Base-by-base conservation (phyloP, 345 rosid genomes). In the Citrus reticulata region DNA sequence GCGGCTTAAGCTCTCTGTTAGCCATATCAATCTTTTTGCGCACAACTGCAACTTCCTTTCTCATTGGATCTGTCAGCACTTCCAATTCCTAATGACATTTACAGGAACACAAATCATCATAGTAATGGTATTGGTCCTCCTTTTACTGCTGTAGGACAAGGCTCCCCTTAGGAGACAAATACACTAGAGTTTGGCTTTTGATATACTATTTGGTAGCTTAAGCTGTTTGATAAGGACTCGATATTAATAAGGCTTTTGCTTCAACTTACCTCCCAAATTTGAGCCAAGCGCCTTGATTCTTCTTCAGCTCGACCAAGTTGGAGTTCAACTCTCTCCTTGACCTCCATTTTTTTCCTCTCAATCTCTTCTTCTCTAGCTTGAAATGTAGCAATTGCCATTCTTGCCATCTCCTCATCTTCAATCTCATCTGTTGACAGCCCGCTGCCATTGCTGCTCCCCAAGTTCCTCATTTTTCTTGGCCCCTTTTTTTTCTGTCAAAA, bases 321-420 rank as follows among this genome's bases (percentile, higher is more conserved):
- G 67, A 85, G 89, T 79, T 91, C 90, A 68, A 93, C 93, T 82
- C 82, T 90, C 82, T 88, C 95, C 76, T 78, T 90, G 68, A 93
- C 92, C 67, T 85, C 88, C 89, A 80, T 83, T 76, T 87, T 95
- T 89, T 87, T 95, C 89, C 87, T 87, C 84, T 89, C 91, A 32
- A 93, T 95, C 90, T 91, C 93, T 73, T 95, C 95, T 84, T 95
- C 98, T 84, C 84, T 78, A 7, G 95, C 94, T 79, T 93, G 90
- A 68, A 91, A 73, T 39, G 85, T 75, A 13, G 96, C 83, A 7
- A 95, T 86, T 27, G 90, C 92, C 58, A 82, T 76, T 73, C 83
- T 89, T 35, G 91, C 85, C 17, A 81, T 75, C 80, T 91, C 95
- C 22, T 85, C 91, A 0, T 87, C 93, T 69, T 83, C 90, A 16